Conservation (phyloP, 495 filamentous ascomycete species). For the Neurospora africana region DNA sequence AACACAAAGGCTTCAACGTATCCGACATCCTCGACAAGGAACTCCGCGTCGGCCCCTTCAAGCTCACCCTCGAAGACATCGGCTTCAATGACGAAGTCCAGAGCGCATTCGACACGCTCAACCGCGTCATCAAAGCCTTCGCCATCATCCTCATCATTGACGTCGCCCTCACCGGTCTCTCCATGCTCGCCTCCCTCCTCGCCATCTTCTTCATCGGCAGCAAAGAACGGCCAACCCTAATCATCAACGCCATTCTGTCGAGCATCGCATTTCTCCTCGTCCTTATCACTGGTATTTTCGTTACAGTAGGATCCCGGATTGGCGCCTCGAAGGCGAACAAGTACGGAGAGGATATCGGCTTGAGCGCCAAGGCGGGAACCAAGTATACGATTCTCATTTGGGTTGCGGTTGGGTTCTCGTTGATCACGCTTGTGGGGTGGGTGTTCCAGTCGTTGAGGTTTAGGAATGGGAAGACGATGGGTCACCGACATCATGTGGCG, state of each 20-base stretch:
- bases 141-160: constrained; percentile 57
- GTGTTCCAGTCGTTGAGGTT: constrained; percentile 23
- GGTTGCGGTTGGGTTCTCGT: constrained; percentile 50
- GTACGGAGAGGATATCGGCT: constrained; percentile 20
- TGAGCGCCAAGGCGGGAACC: constrained; percentile 21
- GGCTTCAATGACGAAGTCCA: constrained; percentile 54
- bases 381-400: constrained; percentile 45
- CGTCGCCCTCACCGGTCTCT: constrained; percentile 44
- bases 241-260: constrained; percentile 16
- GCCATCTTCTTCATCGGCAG: constrained; percentile 30
- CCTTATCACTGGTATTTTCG: constrained; percentile 6
- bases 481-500: not conserved
- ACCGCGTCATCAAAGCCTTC: constrained; percentile 37
- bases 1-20: constrained; percentile 46
- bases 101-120: constrained; percentile 45
- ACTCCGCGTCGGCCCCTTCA: constrained; percentile 34
- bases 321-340: constrained; percentile 23
- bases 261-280: constrained; percentile 15
- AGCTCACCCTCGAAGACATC: constrained; percentile 44
- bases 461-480: constrained; percentile 5
- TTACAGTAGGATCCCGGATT: constrained; percentile 21
- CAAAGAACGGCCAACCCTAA: constrained; percentile 1
- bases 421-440: constrained; percentile 44
- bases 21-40: constrained; percentile 42
- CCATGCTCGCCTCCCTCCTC: constrained; percentile 39